Base-by-base conservation (phyloP, 2,329 filamentous ascomycete genomes). In the Stagonosporopsis chrysanthemi region DNA sequence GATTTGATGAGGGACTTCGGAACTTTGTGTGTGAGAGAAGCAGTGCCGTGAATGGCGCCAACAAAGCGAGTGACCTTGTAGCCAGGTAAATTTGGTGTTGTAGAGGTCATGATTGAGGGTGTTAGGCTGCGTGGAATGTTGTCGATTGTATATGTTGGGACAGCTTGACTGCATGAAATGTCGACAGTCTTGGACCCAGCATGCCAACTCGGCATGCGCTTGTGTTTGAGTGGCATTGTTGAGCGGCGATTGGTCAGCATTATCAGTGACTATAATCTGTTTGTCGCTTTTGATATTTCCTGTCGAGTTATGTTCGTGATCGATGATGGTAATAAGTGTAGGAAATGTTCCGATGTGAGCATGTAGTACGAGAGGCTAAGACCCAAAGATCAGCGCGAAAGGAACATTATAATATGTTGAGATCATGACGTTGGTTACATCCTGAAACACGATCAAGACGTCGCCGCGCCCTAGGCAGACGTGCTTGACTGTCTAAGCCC, bases 181-280 rank as follows among this genome's bases (percentile, higher is more conserved):
- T 60, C 55, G 22, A 48, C 60, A 28, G 53, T 55, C 50, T 62
- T 69, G n/a, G 60, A 66, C 39, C 60, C 60, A 23, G 67, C 64
- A 33, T 69, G 62, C 65, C 67, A 72, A 49, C 59, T 67, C 9
- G 69, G 63, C 56, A 65, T 64, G 35, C 66, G 66, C 43, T 53
- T 63, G 11, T 64, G 62, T 22, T 70, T 64, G n/a, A 70, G 61
- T 57, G 71, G 70, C 72, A 75, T 71, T 24, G 69, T 75, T 14
- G 71, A 74, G 57, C 70, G 71, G 52, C 71, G 71, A 60, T 75
- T 75, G 55, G 72, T 75, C 59, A 75, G 65, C 70, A 75, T 69
- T 40, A 23, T 47, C 19, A 22, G 38, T 24, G 15, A 15, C 31
- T 33, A 5, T 1, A 33, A 22, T 17, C 11, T 22, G 22, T 41